These are phyloP conservation scores for Cylindrodendrum hubeiense DNA, from an alignment of 2,329 filamentous ascomycete genomes.

Conservation along the genomic window DNA sequence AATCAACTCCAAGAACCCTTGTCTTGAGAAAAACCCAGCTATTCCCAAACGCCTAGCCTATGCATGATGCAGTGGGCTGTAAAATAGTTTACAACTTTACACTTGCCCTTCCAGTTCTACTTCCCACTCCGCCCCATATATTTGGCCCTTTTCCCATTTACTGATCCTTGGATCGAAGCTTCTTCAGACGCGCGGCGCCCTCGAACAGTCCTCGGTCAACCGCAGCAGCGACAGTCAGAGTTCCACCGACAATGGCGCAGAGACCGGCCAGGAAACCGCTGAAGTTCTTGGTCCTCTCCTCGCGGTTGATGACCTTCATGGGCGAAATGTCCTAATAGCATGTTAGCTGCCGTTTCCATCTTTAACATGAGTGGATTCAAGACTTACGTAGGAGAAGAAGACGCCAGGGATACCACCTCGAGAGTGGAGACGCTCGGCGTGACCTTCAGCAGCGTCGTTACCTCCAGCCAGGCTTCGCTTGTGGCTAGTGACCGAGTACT, in stretches of 20 bases:
- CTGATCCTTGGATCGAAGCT: conserved; percentile 78
- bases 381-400: conserved; percentile 95
- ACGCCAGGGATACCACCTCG: conserved; percentile 94
- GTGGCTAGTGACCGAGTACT: conserved; percentile 98
- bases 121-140: conserved; percentile 22
- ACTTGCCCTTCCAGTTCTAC: conserved; percentile 24
- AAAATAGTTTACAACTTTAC: conserved; percentile 34
- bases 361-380: neutral
- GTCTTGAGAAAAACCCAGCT: conserved; percentile 30
- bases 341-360: conserved; percentile 31
- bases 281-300: conserved; percentile 90
- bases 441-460: conserved; percentile 86
- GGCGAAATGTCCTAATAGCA: conserved; percentile 87
- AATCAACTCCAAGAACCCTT: conserved; percentile 2
- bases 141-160: conserved; percentile 45
- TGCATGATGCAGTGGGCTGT: conserved; percentile 40
- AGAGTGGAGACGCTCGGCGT: conserved; percentile 92
- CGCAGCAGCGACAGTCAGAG: conserved; percentile 93
- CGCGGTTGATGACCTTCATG: conserved; percentile 99
- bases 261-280: conserved; percentile 93
- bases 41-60: conserved; percentile 45
- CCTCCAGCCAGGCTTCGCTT: conserved; percentile 89
- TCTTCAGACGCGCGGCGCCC: conserved; percentile 85
- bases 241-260: conserved; percentile 94
- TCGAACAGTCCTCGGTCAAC: conserved; percentile 94